phyloP scores from a whole-genome alignment of 306 rosid genomes.

The Psophocarpus tetragonolobus region DNA sequence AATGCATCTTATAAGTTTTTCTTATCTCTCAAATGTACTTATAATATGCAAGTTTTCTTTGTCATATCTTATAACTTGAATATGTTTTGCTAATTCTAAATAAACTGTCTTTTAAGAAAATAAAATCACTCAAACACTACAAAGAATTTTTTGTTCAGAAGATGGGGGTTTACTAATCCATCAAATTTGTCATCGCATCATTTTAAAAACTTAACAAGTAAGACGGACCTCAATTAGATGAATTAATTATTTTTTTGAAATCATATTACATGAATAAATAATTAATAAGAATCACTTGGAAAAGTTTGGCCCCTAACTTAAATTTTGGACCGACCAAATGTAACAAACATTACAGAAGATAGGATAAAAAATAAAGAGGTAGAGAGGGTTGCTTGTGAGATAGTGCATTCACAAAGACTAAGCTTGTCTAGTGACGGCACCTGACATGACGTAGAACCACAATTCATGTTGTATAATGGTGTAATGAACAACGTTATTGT shows the following conservation, averaged over 20 bases:
- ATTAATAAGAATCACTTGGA: not conserved
- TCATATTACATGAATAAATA: not conserved
- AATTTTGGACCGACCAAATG: not conserved
- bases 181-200: not conserved
- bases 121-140: not conserved
- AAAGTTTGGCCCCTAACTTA: not conserved
- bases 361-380: not conserved
- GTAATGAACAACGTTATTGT: not conserved
- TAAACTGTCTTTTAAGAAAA: no score
- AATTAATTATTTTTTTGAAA: not conserved
- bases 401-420: not conserved
- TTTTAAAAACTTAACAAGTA: not conserved
- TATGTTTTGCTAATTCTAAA: no score
- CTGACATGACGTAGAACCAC: not conserved
- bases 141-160: not conserved
- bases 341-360: not conserved
- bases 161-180: not conserved
- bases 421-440: not conserved
- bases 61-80: no score
- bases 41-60: no score
- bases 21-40: no score
- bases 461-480: not conserved
- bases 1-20: no score
- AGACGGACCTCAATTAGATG: not conserved
- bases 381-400: not conserved